These are phyloP conservation scores for Herpotrichia juniperi DNA, from an alignment of 2,329 filamentous ascomycete species.

Conservation along the genomic window DNA sequence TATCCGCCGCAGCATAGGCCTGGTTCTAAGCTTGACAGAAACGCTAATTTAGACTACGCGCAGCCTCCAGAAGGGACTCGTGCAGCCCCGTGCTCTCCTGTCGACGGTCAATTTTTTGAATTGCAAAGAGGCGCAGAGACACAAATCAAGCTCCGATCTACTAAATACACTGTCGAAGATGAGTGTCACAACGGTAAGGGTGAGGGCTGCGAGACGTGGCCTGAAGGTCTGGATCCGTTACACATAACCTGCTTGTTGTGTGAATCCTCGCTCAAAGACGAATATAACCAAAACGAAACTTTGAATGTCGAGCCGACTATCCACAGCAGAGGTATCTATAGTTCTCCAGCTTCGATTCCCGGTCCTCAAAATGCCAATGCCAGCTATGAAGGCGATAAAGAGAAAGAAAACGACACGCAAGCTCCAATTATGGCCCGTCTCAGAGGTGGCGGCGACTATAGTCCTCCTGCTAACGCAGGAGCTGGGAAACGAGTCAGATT, in stretches of 20 bases:
- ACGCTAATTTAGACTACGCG: slow-evolving; percentile 10
- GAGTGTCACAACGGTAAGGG: not conserved
- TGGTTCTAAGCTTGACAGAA: slow-evolving; percentile 4
- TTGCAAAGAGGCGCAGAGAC: not conserved
- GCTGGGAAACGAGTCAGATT: too few species aligned
- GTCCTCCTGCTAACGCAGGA: too few species aligned
- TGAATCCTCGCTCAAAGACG: not conserved
- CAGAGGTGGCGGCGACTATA: too few species aligned
- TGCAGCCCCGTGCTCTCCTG: not conserved
- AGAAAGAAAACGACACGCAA: not conserved
- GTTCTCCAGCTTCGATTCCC: too few species aligned
- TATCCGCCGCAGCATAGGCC: not conserved
- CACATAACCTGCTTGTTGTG: not conserved
- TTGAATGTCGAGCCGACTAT: too few species aligned
- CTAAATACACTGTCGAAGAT: too few species aligned
- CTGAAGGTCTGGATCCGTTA: not conserved
- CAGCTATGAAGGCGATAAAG: not conserved
- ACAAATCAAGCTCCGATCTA: too few species aligned
- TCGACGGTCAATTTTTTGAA: not conserved
- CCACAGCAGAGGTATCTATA: too few species aligned
- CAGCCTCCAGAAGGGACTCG: not conserved
- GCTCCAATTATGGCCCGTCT: not conserved
- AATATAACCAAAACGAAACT: too few species aligned
- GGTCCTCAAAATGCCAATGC: too few species aligned
- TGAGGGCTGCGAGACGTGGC: not conserved